Evolutionary conservation across 2,329 filamentous ascomycete species (phyloP).

Genomic region (Ophiostoma novo-ulmi): DNA sequence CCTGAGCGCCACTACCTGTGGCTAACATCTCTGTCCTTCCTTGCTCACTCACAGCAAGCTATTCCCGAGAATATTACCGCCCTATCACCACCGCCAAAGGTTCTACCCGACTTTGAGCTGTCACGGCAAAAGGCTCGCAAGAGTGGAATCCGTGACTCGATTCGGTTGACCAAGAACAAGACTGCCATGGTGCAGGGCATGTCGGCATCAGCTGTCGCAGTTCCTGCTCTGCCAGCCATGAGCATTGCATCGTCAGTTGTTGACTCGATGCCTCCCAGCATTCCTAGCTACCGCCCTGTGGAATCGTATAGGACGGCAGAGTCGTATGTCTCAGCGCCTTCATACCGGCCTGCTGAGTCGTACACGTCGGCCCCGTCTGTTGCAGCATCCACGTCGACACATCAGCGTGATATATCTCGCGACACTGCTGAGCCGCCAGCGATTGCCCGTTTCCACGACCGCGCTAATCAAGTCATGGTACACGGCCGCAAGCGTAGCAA

Average conservation of each 20-base stretch:
- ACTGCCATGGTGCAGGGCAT: slow-evolving; percentile 27
- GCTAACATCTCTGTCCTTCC: slow-evolving; percentile 89
- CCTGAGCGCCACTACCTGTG: slow-evolving; percentile 88
- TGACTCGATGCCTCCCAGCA: slow-evolving; percentile 47
- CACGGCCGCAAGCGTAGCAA: slow-evolving; percentile 87
- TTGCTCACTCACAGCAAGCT: slow-evolving; percentile 81
- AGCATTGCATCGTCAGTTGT: slow-evolving; percentile 30
- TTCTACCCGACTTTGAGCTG: slow-evolving; percentile 49
- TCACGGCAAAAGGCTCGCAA: slow-evolving; percentile 46
- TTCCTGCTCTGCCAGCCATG: slow-evolving; percentile 27
- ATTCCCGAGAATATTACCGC: slow-evolving; percentile 65
- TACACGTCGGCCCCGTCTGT: slow-evolving; percentile 33
- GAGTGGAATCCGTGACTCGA: slow-evolving; percentile 74
- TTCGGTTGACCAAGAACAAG: slow-evolving; percentile 77
- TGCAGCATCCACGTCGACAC: slow-evolving; percentile 32
- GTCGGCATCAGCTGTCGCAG: slow-evolving; percentile 29
- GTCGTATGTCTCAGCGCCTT: slow-evolving; percentile 32
- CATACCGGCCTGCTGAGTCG: slow-evolving; percentile 22
- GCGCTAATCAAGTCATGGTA: slow-evolving; percentile 42
- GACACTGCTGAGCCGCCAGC: slow-evolving; percentile 66
- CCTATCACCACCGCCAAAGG: slow-evolving; percentile 45
- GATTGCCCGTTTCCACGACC: slow-evolving; percentile 60
- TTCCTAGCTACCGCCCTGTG: slow-evolving; percentile 41
- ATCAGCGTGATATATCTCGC: slow-evolving; percentile 46
- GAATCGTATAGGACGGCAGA: slow-evolving; percentile 28